Conservation (phyloP, 2,329 filamentous ascomycete genomes). For the Colletotrichum chrysophilum region DNA sequence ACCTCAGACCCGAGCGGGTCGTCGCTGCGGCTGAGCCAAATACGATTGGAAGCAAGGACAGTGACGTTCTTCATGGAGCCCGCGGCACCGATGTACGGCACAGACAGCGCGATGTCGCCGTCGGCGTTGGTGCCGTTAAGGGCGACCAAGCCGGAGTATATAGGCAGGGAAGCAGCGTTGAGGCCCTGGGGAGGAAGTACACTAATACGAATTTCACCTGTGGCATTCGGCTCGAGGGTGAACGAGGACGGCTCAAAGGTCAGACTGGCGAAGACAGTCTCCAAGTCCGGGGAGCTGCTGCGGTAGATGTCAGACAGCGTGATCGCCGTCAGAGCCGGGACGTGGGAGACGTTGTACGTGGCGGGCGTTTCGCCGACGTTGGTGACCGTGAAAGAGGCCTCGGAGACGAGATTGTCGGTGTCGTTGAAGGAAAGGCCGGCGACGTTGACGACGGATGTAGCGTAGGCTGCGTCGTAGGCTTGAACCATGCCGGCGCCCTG, state of each 20-base stretch:
- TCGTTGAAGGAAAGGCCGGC: constrained; percentile 68
- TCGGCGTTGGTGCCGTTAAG: constrained; percentile 42
- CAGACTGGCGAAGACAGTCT: constrained; percentile 34
- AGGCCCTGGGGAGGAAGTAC: constrained; percentile 44
- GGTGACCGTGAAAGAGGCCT: constrained; percentile 56
- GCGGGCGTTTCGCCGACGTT: constrained; percentile 55
- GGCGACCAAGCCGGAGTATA: constrained; percentile 50
- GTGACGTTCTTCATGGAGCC: constrained; percentile 10
- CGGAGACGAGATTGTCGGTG: constrained; percentile 57
- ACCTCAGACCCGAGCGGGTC: background rate
- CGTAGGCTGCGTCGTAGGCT: constrained; percentile 62
- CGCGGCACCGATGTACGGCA: constrained; percentile 17
- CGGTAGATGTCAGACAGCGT: constrained; percentile 48
- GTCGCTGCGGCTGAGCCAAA: constrained; percentile 3
- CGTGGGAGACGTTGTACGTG: constrained; percentile 57
- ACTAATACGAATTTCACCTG: constrained; percentile 48
- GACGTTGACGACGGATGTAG: constrained; percentile 56
- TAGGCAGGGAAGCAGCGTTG: constrained; percentile 34
- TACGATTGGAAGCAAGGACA: background rate
- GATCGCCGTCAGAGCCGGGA: constrained; percentile 48
- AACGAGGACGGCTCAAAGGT: background rate
- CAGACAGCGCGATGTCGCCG: constrained; percentile 1
- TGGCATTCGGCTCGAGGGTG: constrained; percentile 31
- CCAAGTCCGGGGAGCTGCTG: constrained; percentile 31
- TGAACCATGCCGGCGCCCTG: constrained; percentile 66